Evolutionary conservation across 2,329 filamentous ascomycete genomes (phyloP).

Genomic region (Colletotrichum sp.): DNA sequence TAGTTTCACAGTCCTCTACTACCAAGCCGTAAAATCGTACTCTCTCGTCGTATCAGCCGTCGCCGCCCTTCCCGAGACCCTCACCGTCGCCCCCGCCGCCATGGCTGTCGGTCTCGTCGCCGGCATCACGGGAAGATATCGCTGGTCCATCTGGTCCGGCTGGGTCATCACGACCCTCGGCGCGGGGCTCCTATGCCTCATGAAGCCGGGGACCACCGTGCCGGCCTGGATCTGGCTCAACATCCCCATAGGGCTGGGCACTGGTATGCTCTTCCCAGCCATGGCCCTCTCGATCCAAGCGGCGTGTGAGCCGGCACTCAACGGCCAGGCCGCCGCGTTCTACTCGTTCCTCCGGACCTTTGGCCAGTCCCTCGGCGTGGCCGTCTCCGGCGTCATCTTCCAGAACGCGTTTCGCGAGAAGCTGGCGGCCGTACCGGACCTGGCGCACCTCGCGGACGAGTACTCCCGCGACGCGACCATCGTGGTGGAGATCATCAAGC

Average conservation of each 20-base stretch:
- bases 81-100: conserved; percentile 68
- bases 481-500: conserved; percentile 62
- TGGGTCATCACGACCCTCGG: conserved; percentile 67
- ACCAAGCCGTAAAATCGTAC: conserved; percentile 58
- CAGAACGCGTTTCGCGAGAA: conserved; percentile 66
- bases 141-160: conserved; percentile 64
- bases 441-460: conserved; percentile 44
- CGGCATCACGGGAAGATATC: conserved; percentile 62
- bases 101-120: conserved; percentile 61
- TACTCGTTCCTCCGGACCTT: conserved; percentile 71
- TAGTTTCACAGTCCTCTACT: conserved; percentile 43
- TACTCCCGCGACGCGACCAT: conserved; percentile 64
- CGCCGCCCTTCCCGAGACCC: conserved; percentile 62
- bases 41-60: conserved; percentile 59
- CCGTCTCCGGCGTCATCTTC: conserved; percentile 72
- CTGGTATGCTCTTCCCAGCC: conserved; percentile 69
- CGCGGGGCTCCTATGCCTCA: conserved; percentile 57
- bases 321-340: conserved; percentile 66
- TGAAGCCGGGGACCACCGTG: conserved; percentile 53
- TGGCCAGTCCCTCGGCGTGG: conserved; percentile 70
- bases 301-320: conserved; percentile 47
- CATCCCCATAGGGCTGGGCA: conserved; percentile 63
- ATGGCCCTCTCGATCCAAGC: conserved; percentile 70
- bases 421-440: conserved; percentile 50
- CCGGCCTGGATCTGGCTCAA: conserved; percentile 66